phyloP scores from a whole-genome alignment of 2,329 filamentous ascomycete genomes.

The Stagonosporopsis vannaccii region DNA sequence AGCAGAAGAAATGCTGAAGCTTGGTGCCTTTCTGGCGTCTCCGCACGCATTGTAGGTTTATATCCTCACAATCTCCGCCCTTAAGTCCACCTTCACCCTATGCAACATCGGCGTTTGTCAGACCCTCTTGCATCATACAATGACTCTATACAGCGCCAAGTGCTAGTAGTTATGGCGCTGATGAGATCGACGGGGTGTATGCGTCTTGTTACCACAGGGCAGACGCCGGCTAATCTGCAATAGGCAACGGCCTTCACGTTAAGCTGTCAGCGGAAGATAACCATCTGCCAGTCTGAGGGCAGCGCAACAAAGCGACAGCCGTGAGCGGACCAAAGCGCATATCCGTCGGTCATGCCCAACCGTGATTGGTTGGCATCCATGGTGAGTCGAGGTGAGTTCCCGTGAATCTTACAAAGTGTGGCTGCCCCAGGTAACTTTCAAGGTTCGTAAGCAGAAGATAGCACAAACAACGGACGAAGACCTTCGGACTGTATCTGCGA shows the following conservation, averaged over 20 bases:
- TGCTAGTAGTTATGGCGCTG: not conserved
- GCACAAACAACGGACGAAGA: slow-evolving; percentile 16
- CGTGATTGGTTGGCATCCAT: not conserved
- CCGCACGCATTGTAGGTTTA: slow-evolving; percentile 1
- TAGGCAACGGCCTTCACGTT: slow-evolving; percentile 5
- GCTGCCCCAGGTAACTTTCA: slow-evolving; percentile 1
- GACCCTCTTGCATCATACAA: slow-evolving; percentile 1
- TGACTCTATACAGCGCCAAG: not conserved
- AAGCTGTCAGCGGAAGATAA: slow-evolving; percentile 12
- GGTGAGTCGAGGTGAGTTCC: slow-evolving; percentile 2
- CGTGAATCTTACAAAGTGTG: slow-evolving; percentile 8
- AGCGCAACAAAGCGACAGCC: not conserved
- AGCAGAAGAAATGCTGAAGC: not conserved
- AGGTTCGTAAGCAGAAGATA: slow-evolving; percentile 13
- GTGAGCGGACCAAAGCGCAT: slow-evolving; percentile 6
- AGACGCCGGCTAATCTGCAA: slow-evolving; percentile 1
- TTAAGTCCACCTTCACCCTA: slow-evolving; percentile 17
- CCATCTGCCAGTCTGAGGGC: slow-evolving; percentile 4
- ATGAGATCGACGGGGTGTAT: slow-evolving; percentile 2
- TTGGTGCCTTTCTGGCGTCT: slow-evolving; percentile 15
- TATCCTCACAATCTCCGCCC: not conserved
- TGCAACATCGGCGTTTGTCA: slow-evolving; percentile 11
- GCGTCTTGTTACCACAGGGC: slow-evolving; percentile 4
- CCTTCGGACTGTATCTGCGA: not conserved
- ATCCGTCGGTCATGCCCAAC: not conserved